phyloP scores from a whole-genome alignment of 164 flowering plant genomes.

The Tinospora cordifolia region DNA sequence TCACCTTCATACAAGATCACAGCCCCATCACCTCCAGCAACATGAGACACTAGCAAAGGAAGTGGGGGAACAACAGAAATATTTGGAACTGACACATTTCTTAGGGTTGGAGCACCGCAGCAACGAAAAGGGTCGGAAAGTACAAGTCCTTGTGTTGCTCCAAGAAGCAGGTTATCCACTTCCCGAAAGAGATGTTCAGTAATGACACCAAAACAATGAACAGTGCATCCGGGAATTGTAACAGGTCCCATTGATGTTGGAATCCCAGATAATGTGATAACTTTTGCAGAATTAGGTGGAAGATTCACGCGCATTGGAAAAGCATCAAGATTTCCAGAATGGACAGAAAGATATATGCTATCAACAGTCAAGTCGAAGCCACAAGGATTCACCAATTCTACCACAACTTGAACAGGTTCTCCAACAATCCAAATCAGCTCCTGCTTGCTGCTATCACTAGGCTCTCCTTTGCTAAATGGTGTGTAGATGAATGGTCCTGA shows the following conservation, averaged over 20 bases:
- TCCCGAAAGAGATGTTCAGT: slow-evolving; percentile 89
- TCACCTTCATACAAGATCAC: slow-evolving; percentile 91
- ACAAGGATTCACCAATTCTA: slow-evolving; percentile 98
- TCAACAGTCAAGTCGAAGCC: slow-evolving; percentile 89
- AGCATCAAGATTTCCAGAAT: slow-evolving; percentile 82
- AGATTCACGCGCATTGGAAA: slow-evolving; percentile 83
- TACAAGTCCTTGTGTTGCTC: slow-evolving; percentile 95
- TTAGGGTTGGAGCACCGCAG: slow-evolving; percentile 77
- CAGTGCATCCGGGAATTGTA: slow-evolving; percentile 82
- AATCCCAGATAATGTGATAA: slow-evolving; percentile 82
- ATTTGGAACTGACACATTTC: slow-evolving; percentile 56
- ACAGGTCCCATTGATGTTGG: slow-evolving; percentile 84
- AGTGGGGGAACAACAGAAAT: slow-evolving; percentile 76
- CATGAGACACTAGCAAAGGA: slow-evolving; percentile 76
- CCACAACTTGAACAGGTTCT: slow-evolving; percentile 90
- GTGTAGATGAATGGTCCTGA: slow-evolving; percentile 98
- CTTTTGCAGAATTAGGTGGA: slow-evolving; percentile 83
- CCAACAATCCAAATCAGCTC: slow-evolving; percentile 91
- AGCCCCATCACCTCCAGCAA: slow-evolving; percentile 91
- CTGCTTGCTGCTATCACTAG: slow-evolving; percentile 61
- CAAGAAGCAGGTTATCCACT: slow-evolving; percentile 85
- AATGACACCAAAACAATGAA: slow-evolving; percentile 94
- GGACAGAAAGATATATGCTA: slow-evolving; percentile 87
- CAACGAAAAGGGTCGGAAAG: slow-evolving; percentile 93
- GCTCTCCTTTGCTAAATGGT: slow-evolving; percentile 94